Base-by-base conservation (phyloP, 129 eudicot genomes). In the Escallonia herrerae region DNA sequence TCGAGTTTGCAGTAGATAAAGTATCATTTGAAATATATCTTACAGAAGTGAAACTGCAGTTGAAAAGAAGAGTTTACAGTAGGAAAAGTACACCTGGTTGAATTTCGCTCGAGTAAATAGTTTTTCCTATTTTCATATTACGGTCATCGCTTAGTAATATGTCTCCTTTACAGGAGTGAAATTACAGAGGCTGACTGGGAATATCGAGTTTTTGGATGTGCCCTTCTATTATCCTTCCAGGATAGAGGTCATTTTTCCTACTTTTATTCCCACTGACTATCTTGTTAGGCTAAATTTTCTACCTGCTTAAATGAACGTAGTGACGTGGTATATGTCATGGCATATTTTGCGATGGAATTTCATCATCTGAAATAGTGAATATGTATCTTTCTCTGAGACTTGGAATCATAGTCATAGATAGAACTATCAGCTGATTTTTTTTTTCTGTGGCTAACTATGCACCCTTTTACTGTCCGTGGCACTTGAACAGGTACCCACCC, bases 171-270 rank as follows among this genome's bases (percentile, higher is more conserved):
- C 80, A 82, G 83, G 87, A 62, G 69, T 74, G 72, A 74, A 67
- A 74, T 59, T 71, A 69, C 77, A 82, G 72, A 74, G 70, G 62
- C 63, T 82, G 66, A 56, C 60, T 54, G 83, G 73, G 3, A 55
- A 78, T 50, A 46, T 82, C 3, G 81, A 77, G 73, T 74, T 82
- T 74, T 47, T 74, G 54, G 67, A 82, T 60, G 78, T 82, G 44
- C 77, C 83, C 60, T 82, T 77, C 63, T 64, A 63, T 65, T 77
- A 81, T 57, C 79, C 86, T 72, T 64, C 68, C 50, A 76, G 82
- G 51, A 49, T 57, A 9, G 53, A 2, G 66, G 86, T 77, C 56
- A 70, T 58, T 62, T n/a, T 51, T 64, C 66, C 43, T 58, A 45
- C 58, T 69, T 61, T 51, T 68, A 12, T 60, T 51, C 58, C 57